phyloP scores from a whole-genome alignment of 1,284 basidiomycete genomes.

The Takashimella tepidaria region DNA sequence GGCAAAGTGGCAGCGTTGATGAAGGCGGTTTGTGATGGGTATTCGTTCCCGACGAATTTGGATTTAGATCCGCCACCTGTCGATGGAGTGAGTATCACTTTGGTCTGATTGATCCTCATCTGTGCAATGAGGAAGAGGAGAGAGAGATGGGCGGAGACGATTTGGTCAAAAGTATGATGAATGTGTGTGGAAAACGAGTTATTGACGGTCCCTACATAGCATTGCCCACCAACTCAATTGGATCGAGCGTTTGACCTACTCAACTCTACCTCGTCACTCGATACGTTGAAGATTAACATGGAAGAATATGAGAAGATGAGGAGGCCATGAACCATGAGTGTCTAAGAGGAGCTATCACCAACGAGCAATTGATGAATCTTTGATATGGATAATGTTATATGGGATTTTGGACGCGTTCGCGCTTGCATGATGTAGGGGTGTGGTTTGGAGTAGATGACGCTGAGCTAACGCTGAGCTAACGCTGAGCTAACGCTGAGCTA shows the following conservation, averaged over 20 bases:
- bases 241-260: conserved; percentile 1
- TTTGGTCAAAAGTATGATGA: not conserved
- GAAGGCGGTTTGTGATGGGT: conserved; percentile 9
- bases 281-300: not conserved
- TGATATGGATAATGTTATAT: too few species aligned
- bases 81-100: conserved; percentile 7
- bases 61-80: conserved; percentile 16
- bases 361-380: too few species aligned
- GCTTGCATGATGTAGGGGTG: too few species aligned
- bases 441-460: too few species aligned
- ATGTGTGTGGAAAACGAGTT: too few species aligned
- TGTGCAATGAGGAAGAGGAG: not conserved
- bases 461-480: too few species aligned
- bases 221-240: conserved; percentile 9
- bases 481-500: too few species aligned
- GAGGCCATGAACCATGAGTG: not conserved
- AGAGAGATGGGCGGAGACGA: too few species aligned
- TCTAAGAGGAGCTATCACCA: too few species aligned
- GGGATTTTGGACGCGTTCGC: too few species aligned
- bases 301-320: conserved; percentile 5
- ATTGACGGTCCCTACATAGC: not conserved
- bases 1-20: conserved; percentile 5
- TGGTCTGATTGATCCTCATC: too few species aligned
- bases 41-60: conserved; percentile 18
- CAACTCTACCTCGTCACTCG: not conserved